Evolutionary conservation across 305 asterid genomes (phyloP), one percentile per base, ranked within the genome.

Genomic region (Striga hermonthica): DNA sequence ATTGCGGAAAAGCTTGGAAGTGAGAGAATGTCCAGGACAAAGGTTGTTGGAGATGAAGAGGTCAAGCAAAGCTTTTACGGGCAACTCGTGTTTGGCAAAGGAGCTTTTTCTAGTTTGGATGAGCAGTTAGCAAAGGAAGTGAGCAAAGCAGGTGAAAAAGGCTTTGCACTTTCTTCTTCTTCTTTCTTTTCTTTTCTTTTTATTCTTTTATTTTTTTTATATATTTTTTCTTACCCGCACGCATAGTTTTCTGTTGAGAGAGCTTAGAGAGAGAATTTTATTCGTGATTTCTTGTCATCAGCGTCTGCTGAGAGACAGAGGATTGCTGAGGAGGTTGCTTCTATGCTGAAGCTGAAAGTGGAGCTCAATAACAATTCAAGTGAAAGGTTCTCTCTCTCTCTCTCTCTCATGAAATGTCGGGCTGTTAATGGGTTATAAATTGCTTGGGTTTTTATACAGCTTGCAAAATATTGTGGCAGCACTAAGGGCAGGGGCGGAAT

Each of bases 291-390:
- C 72, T 65, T 62, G 62, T 66, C 4, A 12, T 72, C 85, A 89
- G 98, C 92, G 81, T 78, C 95, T 62, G 90, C 94, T 11, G 91
- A 87, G 83, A 87, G 79, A 79, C 96, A 75, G 73, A 84, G 85
- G 75, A 79, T 89, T 64, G 95, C 98, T 14, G 87, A 89, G 79
- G 95, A 87, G 77, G 91, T 89, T 83, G 96, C 98, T 71, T 85
- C 97, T 31, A 62, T 89, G 77, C 86, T 92, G 73, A 87, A 89
- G 80, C 77, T 87, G 79, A 92, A 85, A 74, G 93, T 89, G 64
- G 96, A 87, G 70, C 82, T 86, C 39, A 80, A 80, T 68, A 84
- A 83, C 55, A 75, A 71, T 75, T 82, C 98, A 65, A 84, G 79
- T 74, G 97, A 86, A 84, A 83, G 94, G 98, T 89, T 75, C 59